Percentiles rank a stretch among this genome's conserved stretches.
Evolutionary conservation across 1,284 basidiomycete genomes (phyloP).

Genomic region (Mycena sp.): DNA sequence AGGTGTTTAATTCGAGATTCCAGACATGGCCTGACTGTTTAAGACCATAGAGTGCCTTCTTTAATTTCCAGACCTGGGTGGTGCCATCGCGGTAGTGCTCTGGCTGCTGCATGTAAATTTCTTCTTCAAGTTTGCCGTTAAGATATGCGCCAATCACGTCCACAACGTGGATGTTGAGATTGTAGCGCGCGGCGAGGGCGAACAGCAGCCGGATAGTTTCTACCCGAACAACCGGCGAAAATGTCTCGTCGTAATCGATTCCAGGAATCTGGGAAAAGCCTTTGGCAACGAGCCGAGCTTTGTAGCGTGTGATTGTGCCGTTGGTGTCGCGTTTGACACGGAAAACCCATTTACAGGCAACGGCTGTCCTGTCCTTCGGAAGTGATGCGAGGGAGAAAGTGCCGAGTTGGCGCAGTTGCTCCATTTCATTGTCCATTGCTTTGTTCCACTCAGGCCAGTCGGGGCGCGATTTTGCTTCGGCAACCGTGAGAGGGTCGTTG

Average conservation of each 20-base stretch:
- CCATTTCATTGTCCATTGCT: slow-evolving; percentile 44
- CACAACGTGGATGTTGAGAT: slow-evolving; percentile 37
- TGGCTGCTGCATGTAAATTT: slow-evolving; percentile 47
- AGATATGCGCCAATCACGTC: slow-evolving; percentile 48
- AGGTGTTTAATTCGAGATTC: slow-evolving; percentile 38
- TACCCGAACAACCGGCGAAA: slow-evolving; percentile 43
- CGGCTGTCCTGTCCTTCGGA: slow-evolving; percentile 34
- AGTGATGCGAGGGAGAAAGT: slow-evolving; percentile 32
- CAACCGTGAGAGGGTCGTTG: slow-evolving; percentile 11
- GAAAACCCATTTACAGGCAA: slow-evolving; percentile 42
- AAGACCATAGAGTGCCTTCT: slow-evolving; percentile 46
- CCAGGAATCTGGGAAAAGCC: slow-evolving; percentile 45
- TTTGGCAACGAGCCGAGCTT: slow-evolving; percentile 45
- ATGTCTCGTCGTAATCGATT: slow-evolving; percentile 46
- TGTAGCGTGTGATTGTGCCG: slow-evolving; percentile 37
- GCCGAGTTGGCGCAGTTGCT: slow-evolving; percentile 32
- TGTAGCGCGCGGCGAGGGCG: slow-evolving; percentile 34
- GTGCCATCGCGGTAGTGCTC: slow-evolving; percentile 35
- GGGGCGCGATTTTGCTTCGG: slow-evolving; percentile 9
- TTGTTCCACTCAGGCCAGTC: slow-evolving; percentile 41
- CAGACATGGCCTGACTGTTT: slow-evolving; percentile 48
- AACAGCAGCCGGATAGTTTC: slow-evolving; percentile 43
- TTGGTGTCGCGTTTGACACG: slow-evolving; percentile 37
- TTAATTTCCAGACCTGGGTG: slow-evolving; percentile 29
- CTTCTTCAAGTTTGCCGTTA: slow-evolving; percentile 40